phyloP scores from a whole-genome alignment of 225 moss, liverwort and hornwort species.

The Bryum argenteum region DNA sequence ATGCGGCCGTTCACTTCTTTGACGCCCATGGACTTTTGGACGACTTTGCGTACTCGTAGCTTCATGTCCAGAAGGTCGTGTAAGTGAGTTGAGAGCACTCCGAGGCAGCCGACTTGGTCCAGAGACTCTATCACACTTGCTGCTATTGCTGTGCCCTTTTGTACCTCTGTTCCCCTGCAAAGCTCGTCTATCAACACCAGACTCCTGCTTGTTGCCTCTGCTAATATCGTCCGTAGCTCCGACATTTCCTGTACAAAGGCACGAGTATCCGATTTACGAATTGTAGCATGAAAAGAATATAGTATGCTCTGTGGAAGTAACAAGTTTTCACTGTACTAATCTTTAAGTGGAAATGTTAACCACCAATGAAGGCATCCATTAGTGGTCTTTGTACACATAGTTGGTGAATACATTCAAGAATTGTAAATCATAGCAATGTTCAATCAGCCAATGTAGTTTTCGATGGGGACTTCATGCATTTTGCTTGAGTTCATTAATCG shows the following conservation, averaged over 20 bases:
- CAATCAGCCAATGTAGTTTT: no score
- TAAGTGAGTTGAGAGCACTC: constrained; percentile 91
- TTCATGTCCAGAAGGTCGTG: constrained; percentile 91
- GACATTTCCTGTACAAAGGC: constrained; percentile 76
- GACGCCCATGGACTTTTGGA: constrained; percentile 81
- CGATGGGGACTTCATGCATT: no score
- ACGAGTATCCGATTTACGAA: background rate
- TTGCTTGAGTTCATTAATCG: no score
- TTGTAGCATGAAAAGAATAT: background rate
- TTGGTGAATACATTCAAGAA: no score
- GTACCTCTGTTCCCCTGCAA: constrained; percentile 95
- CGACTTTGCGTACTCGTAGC: constrained; percentile 68
- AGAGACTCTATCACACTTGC: constrained; percentile 93
- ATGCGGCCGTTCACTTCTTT: constrained; percentile 48
- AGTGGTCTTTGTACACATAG: no score
- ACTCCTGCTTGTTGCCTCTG: constrained; percentile 76
- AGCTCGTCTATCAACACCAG: constrained; percentile 90
- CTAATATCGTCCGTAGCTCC: constrained; percentile 81
- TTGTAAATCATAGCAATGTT: no score
- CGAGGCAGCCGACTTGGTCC: constrained; percentile 76
- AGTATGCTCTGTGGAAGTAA: background rate
- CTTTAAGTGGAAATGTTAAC: no score
- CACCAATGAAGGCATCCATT: no score
- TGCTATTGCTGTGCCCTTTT: constrained; percentile 89
- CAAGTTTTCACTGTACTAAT: no score